phyloP scores from a whole-genome alignment of 495 filamentous ascomycete species.

The Neurospora sp. region DNA sequence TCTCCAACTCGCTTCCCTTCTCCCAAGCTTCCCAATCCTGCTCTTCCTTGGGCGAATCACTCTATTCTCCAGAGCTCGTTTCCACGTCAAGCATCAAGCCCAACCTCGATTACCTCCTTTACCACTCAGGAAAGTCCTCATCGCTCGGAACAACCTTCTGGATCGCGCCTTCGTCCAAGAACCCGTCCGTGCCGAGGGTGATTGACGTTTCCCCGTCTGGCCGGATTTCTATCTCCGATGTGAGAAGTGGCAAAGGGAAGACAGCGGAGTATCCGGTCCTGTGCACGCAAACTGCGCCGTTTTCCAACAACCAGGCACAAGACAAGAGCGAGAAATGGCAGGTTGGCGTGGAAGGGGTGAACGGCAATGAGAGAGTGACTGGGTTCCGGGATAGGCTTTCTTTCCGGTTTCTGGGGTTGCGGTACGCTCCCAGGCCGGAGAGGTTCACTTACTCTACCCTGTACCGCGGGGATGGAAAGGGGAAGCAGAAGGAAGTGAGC shows the following conservation, averaged over 20 bases:
- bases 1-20: slow-evolving; percentile 20
- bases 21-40: slow-evolving; percentile 2
- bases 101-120: slow-evolving; percentile 31
- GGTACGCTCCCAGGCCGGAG: slow-evolving; percentile 30
- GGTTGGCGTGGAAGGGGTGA: slow-evolving; percentile 21
- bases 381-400: slow-evolving; percentile 42
- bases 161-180: slow-evolving; percentile 19
- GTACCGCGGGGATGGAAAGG: slow-evolving; percentile 15
- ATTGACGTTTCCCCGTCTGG: slow-evolving; percentile 20
- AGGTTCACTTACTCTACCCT: slow-evolving; percentile 30
- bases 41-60: slow-evolving; percentile 27
- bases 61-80: slow-evolving; percentile 27
- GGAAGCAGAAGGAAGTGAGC: background rate
- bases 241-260: background rate
- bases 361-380: background rate
- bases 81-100: slow-evolving; percentile 25
- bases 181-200: slow-evolving; percentile 2
- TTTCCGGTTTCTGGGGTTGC: slow-evolving; percentile 39
- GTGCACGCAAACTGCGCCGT: slow-evolving; percentile 38
- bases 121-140: slow-evolving; percentile 9
- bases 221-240: slow-evolving; percentile 1
- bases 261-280: slow-evolving; percentile 18
- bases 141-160: slow-evolving; percentile 21
- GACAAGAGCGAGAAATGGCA: slow-evolving; percentile 35
- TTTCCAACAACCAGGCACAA: slow-evolving; percentile 26